These are phyloP conservation scores for Flaveria sonorensis DNA, from an alignment of 129 eudicot species.

Conservation along the genomic window DNA sequence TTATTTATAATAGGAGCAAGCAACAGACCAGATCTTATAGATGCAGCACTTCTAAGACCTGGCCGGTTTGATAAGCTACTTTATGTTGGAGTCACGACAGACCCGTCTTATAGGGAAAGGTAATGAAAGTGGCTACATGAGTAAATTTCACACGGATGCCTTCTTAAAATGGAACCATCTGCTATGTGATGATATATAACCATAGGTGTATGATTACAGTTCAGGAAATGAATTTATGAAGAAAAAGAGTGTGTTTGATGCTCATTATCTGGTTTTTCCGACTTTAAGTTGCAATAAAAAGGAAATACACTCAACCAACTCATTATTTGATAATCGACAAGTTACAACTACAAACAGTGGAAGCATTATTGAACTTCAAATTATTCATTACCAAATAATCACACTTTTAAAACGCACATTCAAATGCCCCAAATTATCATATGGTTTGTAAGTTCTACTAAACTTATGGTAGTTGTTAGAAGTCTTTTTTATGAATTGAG, in stretches of 20 bases:
- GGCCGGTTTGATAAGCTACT: constrained; percentile 99
- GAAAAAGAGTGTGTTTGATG: too few species aligned
- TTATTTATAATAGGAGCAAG: constrained; percentile 96
- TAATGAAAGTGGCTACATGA: constrained; percentile 3
- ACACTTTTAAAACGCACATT: not conserved
- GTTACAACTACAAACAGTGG: not conserved
- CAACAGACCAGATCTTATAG: constrained; percentile 96
- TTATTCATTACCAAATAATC: not conserved
- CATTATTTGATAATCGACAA: not conserved
- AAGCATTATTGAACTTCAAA: not conserved
- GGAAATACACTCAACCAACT: not conserved
- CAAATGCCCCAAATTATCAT: not conserved
- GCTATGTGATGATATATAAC: not conserved
- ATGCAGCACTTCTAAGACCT: constrained; percentile 94
- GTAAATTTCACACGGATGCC: not conserved
- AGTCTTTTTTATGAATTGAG: not conserved
- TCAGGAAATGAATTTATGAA: not conserved
- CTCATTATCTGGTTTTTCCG: too few species aligned
- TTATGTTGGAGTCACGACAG: constrained; percentile 90
- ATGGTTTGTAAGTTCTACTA: not conserved
- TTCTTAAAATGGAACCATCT: not conserved
- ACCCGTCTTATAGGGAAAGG: constrained; percentile 88
- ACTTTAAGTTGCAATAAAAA: too few species aligned
- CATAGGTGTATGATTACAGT: not conserved
- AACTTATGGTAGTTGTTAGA: not conserved